These are phyloP conservation scores for Pichia sp. DNA, from an alignment of 1,139 yeast genomes.

Conservation along the genomic window DNA sequence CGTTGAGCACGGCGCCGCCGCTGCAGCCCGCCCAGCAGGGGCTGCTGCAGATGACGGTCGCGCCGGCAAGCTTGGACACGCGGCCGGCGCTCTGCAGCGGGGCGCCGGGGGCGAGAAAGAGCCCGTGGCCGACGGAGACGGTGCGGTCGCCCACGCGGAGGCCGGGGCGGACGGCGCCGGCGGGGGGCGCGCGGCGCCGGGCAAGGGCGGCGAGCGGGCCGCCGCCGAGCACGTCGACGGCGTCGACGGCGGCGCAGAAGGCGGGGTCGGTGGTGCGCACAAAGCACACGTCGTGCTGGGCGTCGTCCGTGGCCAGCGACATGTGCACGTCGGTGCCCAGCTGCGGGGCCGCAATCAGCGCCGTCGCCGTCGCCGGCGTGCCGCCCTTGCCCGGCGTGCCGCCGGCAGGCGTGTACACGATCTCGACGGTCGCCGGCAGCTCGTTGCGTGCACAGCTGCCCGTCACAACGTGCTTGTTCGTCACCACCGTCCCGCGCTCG, in stretches of 20 bases:
- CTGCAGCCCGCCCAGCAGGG: conserved; percentile 9
- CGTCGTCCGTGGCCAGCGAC: background rate
- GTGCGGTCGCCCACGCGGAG: conserved; percentile 1
- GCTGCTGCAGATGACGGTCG: conserved; percentile 1
- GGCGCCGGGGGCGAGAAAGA: background rate
- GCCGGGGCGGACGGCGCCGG: too few species aligned
- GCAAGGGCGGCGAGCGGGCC: background rate
- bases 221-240: background rate
- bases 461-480: conserved; percentile 44
- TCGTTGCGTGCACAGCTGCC: conserved; percentile 13
- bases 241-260: background rate
- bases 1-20: conserved; percentile 9
- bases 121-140: conserved; percentile 8
- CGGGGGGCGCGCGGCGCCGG: background rate
- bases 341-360: background rate
- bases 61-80: background rate
- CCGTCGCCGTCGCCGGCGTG: background rate
- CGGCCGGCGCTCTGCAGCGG: conserved; percentile 8
- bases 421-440: conserved; percentile 20
- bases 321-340: background rate
- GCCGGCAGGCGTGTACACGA: conserved; percentile 24
- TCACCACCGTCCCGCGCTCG: conserved; percentile 34
- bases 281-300: background rate
- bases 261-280: background rate
- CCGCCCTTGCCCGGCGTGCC: background rate